Percentiles rank a stretch among this genome's conserved stretches.
phyloP scores from a whole-genome alignment of 225 moss, liverwort and hornwort species.

The Lunularia cruciata region DNA sequence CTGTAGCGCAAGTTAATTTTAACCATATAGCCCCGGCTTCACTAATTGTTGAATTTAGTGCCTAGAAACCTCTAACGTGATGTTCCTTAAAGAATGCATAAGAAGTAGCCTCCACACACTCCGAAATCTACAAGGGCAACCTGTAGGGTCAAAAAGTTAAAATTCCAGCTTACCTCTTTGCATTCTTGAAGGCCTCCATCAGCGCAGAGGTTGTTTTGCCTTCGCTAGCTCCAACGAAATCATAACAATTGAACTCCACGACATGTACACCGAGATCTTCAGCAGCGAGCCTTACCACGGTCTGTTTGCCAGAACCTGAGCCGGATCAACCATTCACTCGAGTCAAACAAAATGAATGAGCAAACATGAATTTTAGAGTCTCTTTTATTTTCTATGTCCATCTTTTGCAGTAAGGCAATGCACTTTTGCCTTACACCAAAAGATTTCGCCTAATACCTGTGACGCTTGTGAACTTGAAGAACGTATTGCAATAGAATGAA shows the following conservation, averaged over 20 bases:
- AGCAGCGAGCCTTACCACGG: constrained; percentile 68
- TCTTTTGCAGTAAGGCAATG: no score
- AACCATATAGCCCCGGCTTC: no score
- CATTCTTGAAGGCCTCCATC: constrained; percentile 74
- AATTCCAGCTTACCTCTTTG: constrained; percentile 56
- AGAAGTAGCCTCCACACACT: not conserved
- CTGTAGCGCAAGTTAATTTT: not conserved
- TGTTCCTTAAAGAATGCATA: not conserved
- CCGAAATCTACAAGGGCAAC: not conserved
- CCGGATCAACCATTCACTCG: not conserved
- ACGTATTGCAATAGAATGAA: no score
- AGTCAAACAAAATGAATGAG: no score
- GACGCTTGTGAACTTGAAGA: no score
- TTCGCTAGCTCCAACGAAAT: constrained; percentile 81
- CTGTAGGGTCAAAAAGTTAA: no score
- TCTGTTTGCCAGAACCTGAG: constrained; percentile 86
- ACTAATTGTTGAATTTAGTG: not conserved
- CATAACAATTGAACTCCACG: constrained; percentile 86
- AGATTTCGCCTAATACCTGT: no score
- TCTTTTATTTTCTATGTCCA: no score
- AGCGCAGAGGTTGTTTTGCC: constrained; percentile 75
- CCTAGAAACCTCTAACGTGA: not conserved
- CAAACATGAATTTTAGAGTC: no score
- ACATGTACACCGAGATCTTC: constrained; percentile 89
- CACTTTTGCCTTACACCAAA: no score